Conservation (phyloP, 352 stramenopile genomes). For the Globisporangium mamillatum region DNA sequence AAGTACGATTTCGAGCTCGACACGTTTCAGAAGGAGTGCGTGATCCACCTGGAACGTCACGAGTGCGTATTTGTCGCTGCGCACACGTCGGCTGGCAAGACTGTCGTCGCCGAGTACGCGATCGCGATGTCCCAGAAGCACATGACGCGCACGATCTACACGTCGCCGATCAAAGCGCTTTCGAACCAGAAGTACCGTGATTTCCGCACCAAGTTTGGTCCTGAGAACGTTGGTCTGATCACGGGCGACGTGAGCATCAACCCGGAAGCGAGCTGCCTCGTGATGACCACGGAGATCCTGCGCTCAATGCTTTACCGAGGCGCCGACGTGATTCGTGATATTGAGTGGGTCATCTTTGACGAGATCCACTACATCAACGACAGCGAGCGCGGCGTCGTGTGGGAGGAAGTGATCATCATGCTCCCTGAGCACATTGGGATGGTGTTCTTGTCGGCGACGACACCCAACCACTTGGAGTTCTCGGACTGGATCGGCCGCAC, state of each 20-base stretch:
- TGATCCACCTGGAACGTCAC: slow-evolving; percentile 92
- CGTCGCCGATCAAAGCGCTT: slow-evolving; percentile 97
- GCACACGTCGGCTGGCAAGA: slow-evolving; percentile 98
- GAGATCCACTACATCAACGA: slow-evolving; percentile 99
- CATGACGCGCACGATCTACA: slow-evolving; percentile 95
- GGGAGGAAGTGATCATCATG: slow-evolving; percentile 98
- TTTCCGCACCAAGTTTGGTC: slow-evolving; percentile 92
- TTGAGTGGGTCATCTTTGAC: slow-evolving; percentile 98
- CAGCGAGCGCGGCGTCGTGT: slow-evolving; percentile 96
- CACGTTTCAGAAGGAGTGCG: slow-evolving; percentile 96
- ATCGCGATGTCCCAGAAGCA: slow-evolving; percentile 93
- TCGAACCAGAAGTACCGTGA: slow-evolving; percentile 99
- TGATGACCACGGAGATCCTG: slow-evolving; percentile 99
- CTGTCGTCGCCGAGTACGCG: slow-evolving; percentile 97
- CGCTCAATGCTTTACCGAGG: slow-evolving; percentile 95
- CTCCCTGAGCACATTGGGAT: slow-evolving; percentile 95
- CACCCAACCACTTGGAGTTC: slow-evolving; percentile 98
- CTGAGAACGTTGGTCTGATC: slow-evolving; percentile 95
- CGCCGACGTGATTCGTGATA: slow-evolving; percentile 95
- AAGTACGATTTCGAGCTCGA: slow-evolving; percentile 90
- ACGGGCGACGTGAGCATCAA: slow-evolving; percentile 98
- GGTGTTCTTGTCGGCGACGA: slow-evolving; percentile 98
- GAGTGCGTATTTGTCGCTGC: slow-evolving; percentile 96
- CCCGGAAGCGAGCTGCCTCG: slow-evolving; percentile 93
- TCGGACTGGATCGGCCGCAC: slow-evolving; percentile 98